Percentiles rank a stretch among this genome's conserved stretches.
Conservation (phyloP, 768 basidiomycete genomes). For the Crassisporium funariophilum region DNA sequence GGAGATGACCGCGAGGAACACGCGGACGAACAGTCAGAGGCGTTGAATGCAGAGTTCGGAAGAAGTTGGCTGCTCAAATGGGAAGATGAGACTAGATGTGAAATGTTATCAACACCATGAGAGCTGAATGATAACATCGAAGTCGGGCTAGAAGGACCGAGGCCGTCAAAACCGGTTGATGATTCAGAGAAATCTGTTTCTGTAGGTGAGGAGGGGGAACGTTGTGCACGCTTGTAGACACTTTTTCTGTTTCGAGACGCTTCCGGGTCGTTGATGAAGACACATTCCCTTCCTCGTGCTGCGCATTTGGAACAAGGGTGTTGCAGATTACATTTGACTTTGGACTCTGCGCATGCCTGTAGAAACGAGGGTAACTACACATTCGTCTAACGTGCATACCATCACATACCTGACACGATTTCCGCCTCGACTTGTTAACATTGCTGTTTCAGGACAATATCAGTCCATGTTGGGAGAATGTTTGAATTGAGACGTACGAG, state of each 20-base stretch:
- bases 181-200: conserved; percentile 21
- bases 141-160: conserved; percentile 22
- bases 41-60: conserved; percentile 19
- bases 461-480: conserved; percentile 1
- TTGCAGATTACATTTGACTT: conserved; percentile 72
- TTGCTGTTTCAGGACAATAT: conserved; percentile 32
- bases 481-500: conserved; percentile 45
- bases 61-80: conserved; percentile 17
- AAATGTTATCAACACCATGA: conserved; percentile 16
- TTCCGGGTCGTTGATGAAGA: conserved; percentile 57
- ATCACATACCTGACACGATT: conserved; percentile 57
- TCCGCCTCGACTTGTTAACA: conserved; percentile 60
- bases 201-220: conserved; percentile 15
- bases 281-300: conserved; percentile 61
- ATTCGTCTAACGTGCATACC: conserved; percentile 1
- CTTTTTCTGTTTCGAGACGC: conserved; percentile 41
- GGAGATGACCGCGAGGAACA: conserved; percentile 42
- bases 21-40: conserved; percentile 33
- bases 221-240: conserved; percentile 32
- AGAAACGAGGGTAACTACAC: conserved; percentile 3
- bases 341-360: conserved; percentile 71
- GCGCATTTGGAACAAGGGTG: conserved; percentile 70
- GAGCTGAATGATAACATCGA: conserved; percentile 19
- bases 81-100: conserved; percentile 21
- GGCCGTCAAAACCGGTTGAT: conserved; percentile 16